phyloP scores from a whole-genome alignment of 2,329 filamentous ascomycete species.

The Paracoccidioides lutzii region DNA sequence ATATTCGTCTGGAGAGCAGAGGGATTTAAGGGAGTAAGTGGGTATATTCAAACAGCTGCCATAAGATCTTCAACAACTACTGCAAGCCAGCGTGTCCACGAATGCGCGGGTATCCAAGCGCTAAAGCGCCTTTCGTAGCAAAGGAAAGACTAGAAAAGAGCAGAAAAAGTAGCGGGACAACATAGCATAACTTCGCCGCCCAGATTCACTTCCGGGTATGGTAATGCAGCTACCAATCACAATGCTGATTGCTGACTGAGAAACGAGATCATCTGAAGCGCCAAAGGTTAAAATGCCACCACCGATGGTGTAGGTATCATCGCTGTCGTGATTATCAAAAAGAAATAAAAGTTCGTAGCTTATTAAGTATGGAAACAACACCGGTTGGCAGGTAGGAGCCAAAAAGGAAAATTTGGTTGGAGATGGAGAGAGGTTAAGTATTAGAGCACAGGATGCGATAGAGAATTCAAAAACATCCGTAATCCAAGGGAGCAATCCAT shows the following conservation, averaged over 20 bases:
- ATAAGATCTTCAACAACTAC: not conserved
- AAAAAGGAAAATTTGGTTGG: not conserved
- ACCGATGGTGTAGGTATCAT: not conserved
- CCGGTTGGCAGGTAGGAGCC: not conserved
- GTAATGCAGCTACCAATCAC: not conserved
- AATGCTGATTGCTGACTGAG: not conserved
- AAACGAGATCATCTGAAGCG: not conserved
- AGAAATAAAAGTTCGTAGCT: not conserved
- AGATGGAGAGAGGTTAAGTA: not conserved
- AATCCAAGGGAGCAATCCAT: not conserved
- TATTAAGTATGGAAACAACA: not conserved
- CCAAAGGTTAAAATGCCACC: not conserved
- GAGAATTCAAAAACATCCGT: not conserved
- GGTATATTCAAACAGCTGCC: not conserved
- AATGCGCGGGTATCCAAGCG: not conserved
- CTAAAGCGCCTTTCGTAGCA: not conserved
- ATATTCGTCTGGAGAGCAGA: not conserved
- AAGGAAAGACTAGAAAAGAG: not conserved
- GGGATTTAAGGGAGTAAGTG: not conserved
- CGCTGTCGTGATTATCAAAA: not conserved
- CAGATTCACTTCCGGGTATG: not conserved
- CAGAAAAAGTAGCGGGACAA: not conserved
- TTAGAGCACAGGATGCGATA: not conserved
- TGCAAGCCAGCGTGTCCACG: not conserved
- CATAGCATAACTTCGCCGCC: no score